Conservation (phyloP, 345 rosid genomes). For the Hirschfeldia incana region DNA sequence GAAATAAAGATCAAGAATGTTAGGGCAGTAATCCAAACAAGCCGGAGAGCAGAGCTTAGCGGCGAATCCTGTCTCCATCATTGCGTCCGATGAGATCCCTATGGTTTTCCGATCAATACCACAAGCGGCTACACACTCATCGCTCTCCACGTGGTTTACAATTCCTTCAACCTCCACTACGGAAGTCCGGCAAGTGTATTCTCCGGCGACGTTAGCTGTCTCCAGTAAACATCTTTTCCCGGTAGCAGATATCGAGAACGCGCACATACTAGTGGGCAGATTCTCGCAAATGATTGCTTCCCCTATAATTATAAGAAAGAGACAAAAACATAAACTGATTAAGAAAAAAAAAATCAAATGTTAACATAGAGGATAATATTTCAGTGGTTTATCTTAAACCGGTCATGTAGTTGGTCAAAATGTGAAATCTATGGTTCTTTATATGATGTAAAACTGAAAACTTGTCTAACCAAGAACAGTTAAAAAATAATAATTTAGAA, state of each 20-base stretch:
- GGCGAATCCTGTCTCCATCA: slow-evolving; percentile 75
- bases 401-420: background rate
- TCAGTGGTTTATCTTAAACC: background rate
- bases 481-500: background rate
- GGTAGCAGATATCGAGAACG: slow-evolving; percentile 66
- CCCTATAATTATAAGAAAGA: slow-evolving; percentile 33
- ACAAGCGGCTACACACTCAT: slow-evolving; percentile 70
- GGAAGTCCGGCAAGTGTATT: slow-evolving; percentile 78
- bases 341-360: background rate
- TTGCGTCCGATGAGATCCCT: slow-evolving; percentile 90
- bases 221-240: slow-evolving; percentile 90
- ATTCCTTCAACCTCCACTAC: slow-evolving; percentile 75
- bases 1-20: slow-evolving; percentile 90
- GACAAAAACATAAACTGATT: background rate
- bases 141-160: slow-evolving; percentile 71
- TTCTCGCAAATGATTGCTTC: slow-evolving; percentile 69
- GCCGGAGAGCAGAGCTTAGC: slow-evolving; percentile 75
- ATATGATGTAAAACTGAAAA: background rate
- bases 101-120: slow-evolving; percentile 78
- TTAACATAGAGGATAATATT: background rate
- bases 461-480: background rate
- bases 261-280: slow-evolving; percentile 64
- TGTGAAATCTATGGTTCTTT: background rate
- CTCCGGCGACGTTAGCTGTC: slow-evolving; percentile 54
- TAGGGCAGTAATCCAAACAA: slow-evolving; percentile 77